phyloP scores from a whole-genome alignment of 768 basidiomycete genomes.

The Leccinum disarticulatum region DNA sequence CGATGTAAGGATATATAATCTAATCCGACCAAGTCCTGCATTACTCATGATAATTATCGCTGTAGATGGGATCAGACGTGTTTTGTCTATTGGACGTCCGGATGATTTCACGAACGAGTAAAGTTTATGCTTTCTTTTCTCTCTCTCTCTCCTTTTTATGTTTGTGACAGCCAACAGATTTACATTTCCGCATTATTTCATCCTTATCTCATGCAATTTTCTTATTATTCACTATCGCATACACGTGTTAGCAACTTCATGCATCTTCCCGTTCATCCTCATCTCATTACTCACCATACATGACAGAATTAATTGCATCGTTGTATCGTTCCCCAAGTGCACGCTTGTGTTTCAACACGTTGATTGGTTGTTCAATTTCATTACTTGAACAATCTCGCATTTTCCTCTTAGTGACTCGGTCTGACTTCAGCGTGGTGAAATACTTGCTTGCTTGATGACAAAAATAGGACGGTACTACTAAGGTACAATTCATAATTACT shows the following conservation, averaged over 20 bases:
- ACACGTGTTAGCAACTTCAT: background rate
- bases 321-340: background rate
- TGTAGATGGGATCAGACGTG: conserved; percentile 30
- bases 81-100: conserved; percentile 23
- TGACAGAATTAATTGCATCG: background rate
- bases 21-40: background rate
- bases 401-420: background rate
- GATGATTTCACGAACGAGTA: conserved; percentile 13
- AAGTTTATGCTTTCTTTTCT: background rate
- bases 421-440: background rate
- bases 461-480: conserved; percentile 12
- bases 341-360: background rate
- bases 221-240: background rate
- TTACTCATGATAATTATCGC: conserved; percentile 7
- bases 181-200: background rate
- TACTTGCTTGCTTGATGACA: background rate
- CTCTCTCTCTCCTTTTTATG: background rate
- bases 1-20: conserved; percentile 13
- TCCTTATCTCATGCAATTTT: background rate
- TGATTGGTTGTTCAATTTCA: background rate
- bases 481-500: conserved; percentile 26
- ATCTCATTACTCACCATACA: background rate
- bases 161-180: background rate
- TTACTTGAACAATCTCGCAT: background rate
- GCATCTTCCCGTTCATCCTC: background rate